A percentile compares a stretch with the other conserved stretches of the same genome.
These are phyloP conservation scores for Suillus subalutaceus DNA, from an alignment of 768 basidiomycete genomes.

Conservation along the genomic window DNA sequence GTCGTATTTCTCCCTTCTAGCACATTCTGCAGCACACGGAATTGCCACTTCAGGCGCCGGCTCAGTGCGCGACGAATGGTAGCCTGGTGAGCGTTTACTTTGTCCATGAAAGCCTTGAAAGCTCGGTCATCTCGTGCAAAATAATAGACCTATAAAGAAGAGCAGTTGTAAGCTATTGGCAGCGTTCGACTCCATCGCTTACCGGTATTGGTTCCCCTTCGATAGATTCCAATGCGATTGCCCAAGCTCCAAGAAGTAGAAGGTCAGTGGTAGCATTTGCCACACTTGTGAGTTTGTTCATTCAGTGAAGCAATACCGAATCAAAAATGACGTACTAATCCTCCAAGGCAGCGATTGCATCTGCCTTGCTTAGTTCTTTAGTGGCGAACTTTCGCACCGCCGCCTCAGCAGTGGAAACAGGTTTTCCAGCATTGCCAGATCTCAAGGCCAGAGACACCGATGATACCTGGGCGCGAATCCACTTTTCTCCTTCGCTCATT, in stretches of 20 bases:
- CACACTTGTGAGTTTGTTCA: constrained; percentile 49
- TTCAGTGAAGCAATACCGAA: constrained; percentile 5
- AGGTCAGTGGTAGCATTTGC: constrained; percentile 90
- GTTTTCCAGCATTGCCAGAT: constrained; percentile 66
- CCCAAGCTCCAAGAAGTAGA: constrained; percentile 83
- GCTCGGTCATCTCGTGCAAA: constrained; percentile 94
- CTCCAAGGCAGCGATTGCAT: constrained; percentile 78
- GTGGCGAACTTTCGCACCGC: constrained; percentile 89
- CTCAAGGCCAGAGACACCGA: constrained; percentile 72
- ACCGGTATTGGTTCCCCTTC: constrained; percentile 75
- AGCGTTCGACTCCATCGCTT: constrained; percentile 23
- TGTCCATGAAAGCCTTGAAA: constrained; percentile 66
- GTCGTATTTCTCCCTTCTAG: constrained; percentile 69
- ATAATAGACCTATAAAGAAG: constrained; percentile 61
- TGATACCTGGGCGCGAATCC: constrained; percentile 75
- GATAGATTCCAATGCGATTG: constrained; percentile 57
- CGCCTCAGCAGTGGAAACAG: constrained; percentile 72
- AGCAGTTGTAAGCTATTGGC: constrained; percentile 6
- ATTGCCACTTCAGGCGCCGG: constrained; percentile 70
- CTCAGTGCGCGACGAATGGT: constrained; percentile 52
- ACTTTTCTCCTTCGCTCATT: constrained; percentile 95
- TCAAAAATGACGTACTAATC: constrained; percentile 70
- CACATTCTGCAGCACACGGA: constrained; percentile 61
- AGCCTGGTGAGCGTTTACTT: constrained; percentile 38
- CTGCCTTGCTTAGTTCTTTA: constrained; percentile 78